phyloP scores from a whole-genome alignment of 768 basidiomycete genomes.

The Tulasnella calospora region DNA sequence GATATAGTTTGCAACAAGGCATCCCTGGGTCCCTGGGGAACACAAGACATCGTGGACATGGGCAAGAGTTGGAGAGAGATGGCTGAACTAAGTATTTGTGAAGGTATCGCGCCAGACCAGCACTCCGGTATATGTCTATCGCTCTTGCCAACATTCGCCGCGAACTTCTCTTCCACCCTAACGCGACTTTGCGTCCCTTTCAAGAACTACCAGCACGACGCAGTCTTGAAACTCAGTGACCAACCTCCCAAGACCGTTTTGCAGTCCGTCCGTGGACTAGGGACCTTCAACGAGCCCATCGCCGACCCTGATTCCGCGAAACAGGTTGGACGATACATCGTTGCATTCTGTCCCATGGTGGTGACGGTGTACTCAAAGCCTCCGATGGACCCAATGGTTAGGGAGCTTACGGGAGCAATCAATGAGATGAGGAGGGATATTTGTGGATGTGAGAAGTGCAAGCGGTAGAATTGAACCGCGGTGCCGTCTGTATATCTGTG shows the following conservation, averaged over 20 bases:
- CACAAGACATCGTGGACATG: neutral
- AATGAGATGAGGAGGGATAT: neutral
- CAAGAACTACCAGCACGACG: neutral
- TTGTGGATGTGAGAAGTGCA: neutral
- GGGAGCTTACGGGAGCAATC: neutral
- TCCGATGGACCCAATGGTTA: neutral
- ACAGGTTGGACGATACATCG: neutral
- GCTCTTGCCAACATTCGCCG: neutral
- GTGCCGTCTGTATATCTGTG: neutral
- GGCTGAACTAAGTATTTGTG: neutral
- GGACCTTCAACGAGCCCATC: neutral
- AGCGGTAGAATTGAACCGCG: neutral
- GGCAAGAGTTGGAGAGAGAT: neutral
- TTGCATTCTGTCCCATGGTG: neutral
- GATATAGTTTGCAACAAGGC: neutral
- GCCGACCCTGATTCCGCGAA: neutral
- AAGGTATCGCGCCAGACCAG: neutral
- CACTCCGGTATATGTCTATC: neutral
- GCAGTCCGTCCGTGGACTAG: neutral
- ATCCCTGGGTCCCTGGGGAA: neutral
- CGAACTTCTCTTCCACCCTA: neutral
- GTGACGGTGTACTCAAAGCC: neutral
- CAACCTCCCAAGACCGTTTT: neutral
- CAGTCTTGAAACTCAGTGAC: neutral
- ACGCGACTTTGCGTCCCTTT: neutral